A percentile compares a stretch with the other conserved stretches of the same genome.
Evolutionary conservation across 2,329 filamentous ascomycete species (phyloP).

Genomic region (Huntiella bhutanensis): DNA sequence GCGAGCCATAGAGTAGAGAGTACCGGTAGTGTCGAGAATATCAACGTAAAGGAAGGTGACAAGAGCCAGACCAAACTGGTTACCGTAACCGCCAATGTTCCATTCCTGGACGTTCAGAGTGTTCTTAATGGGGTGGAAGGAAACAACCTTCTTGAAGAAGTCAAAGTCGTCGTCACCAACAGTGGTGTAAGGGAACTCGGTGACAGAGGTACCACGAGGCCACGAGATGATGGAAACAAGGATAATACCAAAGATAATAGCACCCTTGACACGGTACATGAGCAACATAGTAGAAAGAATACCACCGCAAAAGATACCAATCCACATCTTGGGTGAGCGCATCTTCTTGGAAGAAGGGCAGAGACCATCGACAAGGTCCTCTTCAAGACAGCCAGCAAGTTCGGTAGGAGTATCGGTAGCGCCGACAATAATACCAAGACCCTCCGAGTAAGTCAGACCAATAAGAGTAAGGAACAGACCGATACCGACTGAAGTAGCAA

Average conservation of each 20-base stretch:
- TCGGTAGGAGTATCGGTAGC: constrained; percentile 49
- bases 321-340: constrained; percentile 69
- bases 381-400: constrained; percentile 47
- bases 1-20: constrained; percentile 63
- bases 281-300: constrained; percentile 63
- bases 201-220: constrained; percentile 58
- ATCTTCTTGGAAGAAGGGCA: constrained; percentile 49
- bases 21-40: constrained; percentile 61
- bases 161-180: constrained; percentile 54
- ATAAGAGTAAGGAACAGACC: constrained; percentile 65
- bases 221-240: constrained; percentile 78
- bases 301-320: constrained; percentile 74
- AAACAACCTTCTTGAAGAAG: constrained; percentile 77
- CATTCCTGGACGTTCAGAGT: constrained; percentile 57
- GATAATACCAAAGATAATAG: constrained; percentile 65
- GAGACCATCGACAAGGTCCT: constrained; percentile 25
- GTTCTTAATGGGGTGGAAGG: constrained; percentile 58
- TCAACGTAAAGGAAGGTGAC: constrained; percentile 68
- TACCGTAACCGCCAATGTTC: constrained; percentile 47
- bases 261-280: constrained; percentile 74
- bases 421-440: constrained; percentile 62
- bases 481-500: constrained; percentile 71
- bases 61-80: constrained; percentile 62
- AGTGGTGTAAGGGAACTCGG: constrained; percentile 58
- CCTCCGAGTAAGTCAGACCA: constrained; percentile 60